phyloP scores from a whole-genome alignment of 1,284 basidiomycete genomes.

The Takashimella koratensis region DNA sequence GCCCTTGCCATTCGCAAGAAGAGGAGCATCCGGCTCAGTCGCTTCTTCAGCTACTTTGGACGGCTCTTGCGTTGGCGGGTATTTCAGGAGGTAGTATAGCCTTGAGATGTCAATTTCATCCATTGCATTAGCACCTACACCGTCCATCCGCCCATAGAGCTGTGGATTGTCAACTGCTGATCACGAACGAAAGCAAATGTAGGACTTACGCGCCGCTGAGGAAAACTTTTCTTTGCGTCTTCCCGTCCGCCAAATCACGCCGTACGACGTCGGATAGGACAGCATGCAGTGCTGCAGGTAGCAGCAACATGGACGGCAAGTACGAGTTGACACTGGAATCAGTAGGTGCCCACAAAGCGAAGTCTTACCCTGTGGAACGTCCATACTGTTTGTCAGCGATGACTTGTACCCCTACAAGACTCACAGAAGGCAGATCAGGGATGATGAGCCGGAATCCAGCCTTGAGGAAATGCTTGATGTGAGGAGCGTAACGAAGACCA shows the following conservation, averaged over 20 bases:
- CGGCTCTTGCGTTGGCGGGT: constrained; percentile 30
- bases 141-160: constrained; percentile 35
- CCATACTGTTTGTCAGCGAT: constrained; percentile 40
- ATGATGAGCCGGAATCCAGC: constrained; percentile 53
- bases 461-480: constrained; percentile 49
- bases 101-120: constrained; percentile 10
- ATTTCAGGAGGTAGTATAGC: constrained; percentile 44
- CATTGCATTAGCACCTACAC: constrained; percentile 3
- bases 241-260: constrained; percentile 31
- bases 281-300: constrained; percentile 51
- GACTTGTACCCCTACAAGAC: constrained; percentile 13
- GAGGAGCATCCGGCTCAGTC: constrained; percentile 10
- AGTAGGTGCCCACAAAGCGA: background rate
- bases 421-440: constrained; percentile 53
- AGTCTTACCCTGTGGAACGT: constrained; percentile 45
- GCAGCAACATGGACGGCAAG: constrained; percentile 47
- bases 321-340: constrained; percentile 49
- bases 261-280: constrained; percentile 51
- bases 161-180: no score
- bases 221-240: constrained; percentile 45
- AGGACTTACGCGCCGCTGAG: constrained; percentile 49
- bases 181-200: constrained; percentile 6
- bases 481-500: constrained; percentile 49
- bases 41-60: constrained; percentile 17
- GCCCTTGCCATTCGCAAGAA: constrained; percentile 22